phyloP scores from a whole-genome alignment of 495 filamentous ascomycete genomes.

The Hypoxylon fuscum region DNA sequence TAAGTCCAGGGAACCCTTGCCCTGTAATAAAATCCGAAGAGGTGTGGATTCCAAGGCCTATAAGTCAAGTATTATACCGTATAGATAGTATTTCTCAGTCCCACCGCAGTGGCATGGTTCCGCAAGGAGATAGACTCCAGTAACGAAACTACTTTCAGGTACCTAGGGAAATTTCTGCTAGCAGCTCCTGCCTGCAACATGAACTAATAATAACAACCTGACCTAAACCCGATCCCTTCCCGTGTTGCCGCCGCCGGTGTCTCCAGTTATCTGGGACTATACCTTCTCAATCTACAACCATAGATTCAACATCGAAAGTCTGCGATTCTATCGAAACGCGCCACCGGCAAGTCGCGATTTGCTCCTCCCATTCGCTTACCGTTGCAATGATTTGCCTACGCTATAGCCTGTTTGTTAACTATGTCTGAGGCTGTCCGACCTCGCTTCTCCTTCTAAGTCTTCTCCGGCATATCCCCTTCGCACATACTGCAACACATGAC shows the following conservation, averaged over 20 bases:
- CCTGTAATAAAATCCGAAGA: constrained; percentile 16
- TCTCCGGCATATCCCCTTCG: constrained; percentile 9
- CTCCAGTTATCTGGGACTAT: constrained; percentile 31
- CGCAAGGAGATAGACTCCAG: too few relatives aligned
- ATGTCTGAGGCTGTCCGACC: constrained; percentile 35
- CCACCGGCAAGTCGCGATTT: constrained; percentile 19
- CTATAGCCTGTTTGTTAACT: constrained; percentile 20
- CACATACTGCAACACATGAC: constrained; percentile 35
- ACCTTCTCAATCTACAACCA: too few relatives aligned
- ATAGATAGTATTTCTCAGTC: too few relatives aligned
- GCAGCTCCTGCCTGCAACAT: too few relatives aligned
- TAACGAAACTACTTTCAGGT: neutral
- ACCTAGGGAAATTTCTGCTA: neutral
- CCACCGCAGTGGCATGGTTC: too few relatives aligned
- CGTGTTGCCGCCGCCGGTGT: constrained; percentile 17
- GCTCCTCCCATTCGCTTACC: constrained; percentile 15
- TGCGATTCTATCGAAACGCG: constrained; percentile 3
- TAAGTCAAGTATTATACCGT: too few relatives aligned
- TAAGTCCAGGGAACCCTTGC: constrained; percentile 3
- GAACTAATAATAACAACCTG: constrained; percentile 3
- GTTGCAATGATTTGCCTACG: constrained; percentile 18
- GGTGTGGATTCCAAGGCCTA: neutral
- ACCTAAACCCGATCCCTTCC: constrained; percentile 8
- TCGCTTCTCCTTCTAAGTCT: constrained; percentile 26
- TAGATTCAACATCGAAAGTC: neutral